Base-by-base conservation (phyloP, 106 monocot genomes). In the Hemerocallis citrina region DNA sequence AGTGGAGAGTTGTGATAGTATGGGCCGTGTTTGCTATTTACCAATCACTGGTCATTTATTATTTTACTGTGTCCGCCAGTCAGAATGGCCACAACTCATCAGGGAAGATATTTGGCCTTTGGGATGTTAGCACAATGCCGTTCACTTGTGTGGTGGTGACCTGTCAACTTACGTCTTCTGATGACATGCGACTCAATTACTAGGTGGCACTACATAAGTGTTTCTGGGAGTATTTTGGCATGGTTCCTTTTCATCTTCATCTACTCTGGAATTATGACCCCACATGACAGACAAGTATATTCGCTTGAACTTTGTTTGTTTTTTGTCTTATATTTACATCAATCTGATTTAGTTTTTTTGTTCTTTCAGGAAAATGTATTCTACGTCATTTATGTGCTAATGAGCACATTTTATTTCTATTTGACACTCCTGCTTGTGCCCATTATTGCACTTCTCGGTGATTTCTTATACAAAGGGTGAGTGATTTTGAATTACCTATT, bases 41-140 rank as follows among this genome's bases (percentile, higher is more conserved):
- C 47, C 96, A 98, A 41, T 98, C 96, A 21, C 61, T 98, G 32
- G 57, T 98, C 24, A 87, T 91, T 59, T 98, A 80, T 74, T 77
- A 92, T 62, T 88, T 92, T 65, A 92, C 75, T 7, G 67, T 62
- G 24, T 51, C 79, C 30, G 79, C 91, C n/a, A 98, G 96, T 73
- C 69, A 35, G 19, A 69, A 68, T 41, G 84, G 88, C 45, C 87
- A 85, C 22, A 82, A 75, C 75, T 77, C 79, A 23, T 88, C 91
- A 17, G 96, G 96, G 49, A 91, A 88, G 62, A 63, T 82, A 68
- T 85, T 98, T 62, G 96, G 96, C 22, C 79, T 88, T 56, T 98
- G 96, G 96, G 92, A 98, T 72, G 88, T 98, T 28, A 98, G 96
- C 62, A 98, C 96, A 28, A 98, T 98, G 96, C 79, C 96, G 24